Conservation (phyloP, 179 eudicot species). For the Actinidia chinensis region DNA sequence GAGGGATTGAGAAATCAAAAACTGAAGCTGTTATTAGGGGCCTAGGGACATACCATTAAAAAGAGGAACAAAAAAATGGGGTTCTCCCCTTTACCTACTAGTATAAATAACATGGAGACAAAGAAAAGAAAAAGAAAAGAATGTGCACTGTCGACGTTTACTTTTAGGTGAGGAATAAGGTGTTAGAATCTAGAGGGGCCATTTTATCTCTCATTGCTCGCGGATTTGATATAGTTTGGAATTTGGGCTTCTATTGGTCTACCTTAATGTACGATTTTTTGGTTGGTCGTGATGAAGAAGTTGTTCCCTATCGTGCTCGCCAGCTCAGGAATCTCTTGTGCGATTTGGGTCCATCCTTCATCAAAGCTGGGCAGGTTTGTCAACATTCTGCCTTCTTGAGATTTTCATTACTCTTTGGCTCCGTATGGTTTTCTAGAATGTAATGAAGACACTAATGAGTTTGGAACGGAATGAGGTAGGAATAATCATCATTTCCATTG, state of each 20-base stretch:
- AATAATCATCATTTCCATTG: no score
- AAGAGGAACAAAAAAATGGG: no score
- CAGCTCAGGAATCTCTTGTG: slow-evolving; percentile 87
- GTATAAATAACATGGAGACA: no score
- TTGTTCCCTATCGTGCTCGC: slow-evolving; percentile 89
- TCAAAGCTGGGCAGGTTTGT: slow-evolving; percentile 95
- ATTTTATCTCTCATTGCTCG: slow-evolving; percentile 70
- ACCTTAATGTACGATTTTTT: slow-evolving; percentile 66
- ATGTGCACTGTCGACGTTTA: no score
- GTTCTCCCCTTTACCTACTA: no score
- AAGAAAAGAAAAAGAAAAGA: no score
- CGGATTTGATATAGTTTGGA: slow-evolving; percentile 94
- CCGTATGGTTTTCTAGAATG: no score
- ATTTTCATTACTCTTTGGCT: neutral
- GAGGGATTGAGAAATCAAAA: no score
- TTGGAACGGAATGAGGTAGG: no score
- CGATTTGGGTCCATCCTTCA: slow-evolving; percentile 88
- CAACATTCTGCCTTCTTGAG: neutral
- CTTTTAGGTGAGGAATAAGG: slow-evolving; percentile 79
- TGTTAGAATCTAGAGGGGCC: slow-evolving; percentile 78
- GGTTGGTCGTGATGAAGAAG: slow-evolving; percentile 87
- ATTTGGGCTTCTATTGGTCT: slow-evolving; percentile 83
- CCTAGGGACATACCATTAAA: no score
- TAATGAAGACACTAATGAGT: no score
- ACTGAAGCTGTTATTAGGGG: no score